Base-by-base conservation (phyloP, 768 basidiomycete genomes). In the Ramaria sp. region DNA sequence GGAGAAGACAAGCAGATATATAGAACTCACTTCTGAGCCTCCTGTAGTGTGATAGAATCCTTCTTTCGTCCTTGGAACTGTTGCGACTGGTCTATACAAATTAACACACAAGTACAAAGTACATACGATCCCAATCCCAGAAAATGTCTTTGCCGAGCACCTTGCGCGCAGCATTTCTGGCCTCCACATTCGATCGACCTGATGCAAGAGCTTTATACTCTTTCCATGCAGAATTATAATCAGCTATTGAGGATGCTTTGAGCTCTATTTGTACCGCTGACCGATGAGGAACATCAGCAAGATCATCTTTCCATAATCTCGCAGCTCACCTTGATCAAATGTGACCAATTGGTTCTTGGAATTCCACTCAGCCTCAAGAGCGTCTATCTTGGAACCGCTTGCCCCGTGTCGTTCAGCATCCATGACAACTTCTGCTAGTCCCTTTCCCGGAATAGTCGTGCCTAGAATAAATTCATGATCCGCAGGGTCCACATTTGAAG, bases 91-190 rank as follows among this genome's bases (percentile, higher is more conserved):
- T 4, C 20, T 25, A 47, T 30, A 41, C 20, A 6, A n/a, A 50
- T 13, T 38, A 34, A 49, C 7, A 24, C 16, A 39, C n/a, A 43
- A 32, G 49, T 13, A 48, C 30, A 15, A 20, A 37, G 43, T n/a
- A 71, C 85, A 60, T 63, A 88, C 88, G 70, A 67, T 92, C 88
- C 77, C 90, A 93, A 63, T 91, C 83, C 92, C 93, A 95, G 63
- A 73, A 78, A n/a, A 94, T 75, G 51, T 73, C 73, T 57, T 73
- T 68, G 34, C 84, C 86, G 27, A 90, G 65, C 45, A 91, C 78
- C 50, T 88, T 84, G 42, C 73, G 72, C n/a, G 91, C 92, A 52
- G 85, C 71, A 13, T 72, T 73, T 2, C 88, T 79, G 6, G 87
- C 82, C 56, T 88, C 83, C 10, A 70, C 66, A 62, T 85, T 88